Evolutionary conservation across 805 yeast species (phyloP).

Genomic region (Millerago galiae): DNA sequence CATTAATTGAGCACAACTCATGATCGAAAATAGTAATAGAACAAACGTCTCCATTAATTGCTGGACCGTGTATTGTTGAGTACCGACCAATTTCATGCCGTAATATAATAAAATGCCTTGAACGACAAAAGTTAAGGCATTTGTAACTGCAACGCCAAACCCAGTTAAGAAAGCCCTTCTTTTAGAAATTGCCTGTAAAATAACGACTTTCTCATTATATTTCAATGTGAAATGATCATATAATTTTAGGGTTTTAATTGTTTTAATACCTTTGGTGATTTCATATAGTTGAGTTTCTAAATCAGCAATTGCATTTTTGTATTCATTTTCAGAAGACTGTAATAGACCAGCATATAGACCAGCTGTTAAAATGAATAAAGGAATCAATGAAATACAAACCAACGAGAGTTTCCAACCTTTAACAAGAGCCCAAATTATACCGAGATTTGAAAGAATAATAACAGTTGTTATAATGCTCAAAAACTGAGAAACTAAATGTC

Average conservation of each 20-base stretch:
- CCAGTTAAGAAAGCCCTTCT: conserved; percentile 59
- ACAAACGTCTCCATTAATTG: conserved; percentile 65
- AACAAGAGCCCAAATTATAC: conserved; percentile 70
- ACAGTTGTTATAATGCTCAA: conserved; percentile 49
- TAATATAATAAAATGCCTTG: conserved; percentile 73
- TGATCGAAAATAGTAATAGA: conserved; percentile 65
- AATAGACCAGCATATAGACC: conserved; percentile 44
- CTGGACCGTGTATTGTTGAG: conserved; percentile 45
- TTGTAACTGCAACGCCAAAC: conserved; percentile 54
- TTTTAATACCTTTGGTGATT: conserved; percentile 49
- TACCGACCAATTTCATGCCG: conserved; percentile 68
- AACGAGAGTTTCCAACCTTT: conserved; percentile 84
- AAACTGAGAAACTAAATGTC: conserved; percentile 58
- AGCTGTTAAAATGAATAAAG: conserved; percentile 50
- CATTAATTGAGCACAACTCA: conserved; percentile 53
- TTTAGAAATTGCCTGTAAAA: conserved; percentile 34
- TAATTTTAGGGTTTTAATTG: conserved; percentile 55
- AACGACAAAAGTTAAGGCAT: conserved; percentile 47
- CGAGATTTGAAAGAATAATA: conserved; percentile 46
- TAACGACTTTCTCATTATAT: conserved; percentile 27
- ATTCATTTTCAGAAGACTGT: conserved; percentile 49
- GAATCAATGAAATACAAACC: conserved; percentile 73
- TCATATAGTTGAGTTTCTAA: conserved; percentile 50
- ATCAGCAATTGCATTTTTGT: conserved; percentile 48
- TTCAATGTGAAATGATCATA: conserved; percentile 38